phyloP scores from a whole-genome alignment of 148 eudicot species.

The Spergularia marina region DNA sequence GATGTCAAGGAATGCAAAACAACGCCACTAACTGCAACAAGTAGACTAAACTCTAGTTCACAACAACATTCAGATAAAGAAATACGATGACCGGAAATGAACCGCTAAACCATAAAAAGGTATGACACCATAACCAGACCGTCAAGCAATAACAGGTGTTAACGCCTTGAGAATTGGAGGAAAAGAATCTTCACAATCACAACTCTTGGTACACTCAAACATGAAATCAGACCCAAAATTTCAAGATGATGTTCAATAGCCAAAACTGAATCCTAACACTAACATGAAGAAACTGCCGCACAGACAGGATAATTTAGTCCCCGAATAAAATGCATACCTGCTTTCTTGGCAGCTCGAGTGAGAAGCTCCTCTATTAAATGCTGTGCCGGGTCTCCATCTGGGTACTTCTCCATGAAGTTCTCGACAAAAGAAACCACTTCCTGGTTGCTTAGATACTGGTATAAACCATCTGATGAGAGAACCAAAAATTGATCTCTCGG shows the following conservation, averaged over 20 bases:
- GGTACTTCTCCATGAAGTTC: constrained; percentile 82
- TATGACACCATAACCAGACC: too few relatives aligned
- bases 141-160: too few relatives aligned
- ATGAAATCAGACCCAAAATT: too few relatives aligned
- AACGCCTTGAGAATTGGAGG: too few relatives aligned
- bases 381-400: constrained; percentile 99
- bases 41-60: too few relatives aligned
- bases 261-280: background rate
- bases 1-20: constrained; percentile 3
- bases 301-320: background rate
- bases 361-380: constrained; percentile 98
- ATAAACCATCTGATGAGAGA: constrained; percentile 95
- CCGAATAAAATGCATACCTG: constrained; percentile 46
- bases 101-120: too few relatives aligned
- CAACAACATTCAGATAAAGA: too few relatives aligned
- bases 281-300: background rate
- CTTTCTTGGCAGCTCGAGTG: constrained; percentile 95
- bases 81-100: too few relatives aligned
- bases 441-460: constrained; percentile 91
- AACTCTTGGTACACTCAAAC: too few relatives aligned
- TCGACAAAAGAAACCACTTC: constrained; percentile 91
- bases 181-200: too few relatives aligned
- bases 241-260: background rate
- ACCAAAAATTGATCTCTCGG: constrained; percentile 92
- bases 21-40: constrained; percentile 1